Conservation (phyloP, 2,329 filamentous ascomycete genomes). For the Stagonosporopsis chrysanthemi region DNA sequence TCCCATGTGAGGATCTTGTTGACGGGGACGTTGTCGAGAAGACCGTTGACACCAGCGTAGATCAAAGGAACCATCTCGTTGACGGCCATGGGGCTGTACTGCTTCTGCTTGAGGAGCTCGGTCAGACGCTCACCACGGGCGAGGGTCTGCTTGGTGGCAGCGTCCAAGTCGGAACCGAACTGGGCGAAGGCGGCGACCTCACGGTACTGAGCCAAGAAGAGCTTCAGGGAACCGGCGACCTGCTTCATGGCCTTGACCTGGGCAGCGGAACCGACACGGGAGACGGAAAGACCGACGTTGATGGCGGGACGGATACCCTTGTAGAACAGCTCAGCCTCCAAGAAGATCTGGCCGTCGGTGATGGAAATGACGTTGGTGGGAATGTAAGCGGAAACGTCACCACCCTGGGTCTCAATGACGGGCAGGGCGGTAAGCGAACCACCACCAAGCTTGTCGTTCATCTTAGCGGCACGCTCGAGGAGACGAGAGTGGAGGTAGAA, state of each 20-base stretch:
- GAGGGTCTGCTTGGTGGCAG: slow-evolving; percentile 98
- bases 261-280: slow-evolving; percentile 98
- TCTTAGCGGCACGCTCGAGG: slow-evolving; percentile 98
- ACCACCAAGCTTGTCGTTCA: slow-evolving; percentile 93
- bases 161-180: slow-evolving; percentile 99
- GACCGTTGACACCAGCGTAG: slow-evolving; percentile 98
- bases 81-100: slow-evolving; percentile 98
- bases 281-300: slow-evolving; percentile 99
- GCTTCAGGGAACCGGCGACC: slow-evolving; percentile 98
- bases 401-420: slow-evolving; percentile 96
- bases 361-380: slow-evolving; percentile 99
- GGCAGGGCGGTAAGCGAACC: slow-evolving; percentile 97
- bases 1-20: slow-evolving; percentile 93
- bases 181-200: slow-evolving; percentile 99
- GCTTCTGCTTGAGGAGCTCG: slow-evolving; percentile 99
- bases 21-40: slow-evolving; percentile 88
- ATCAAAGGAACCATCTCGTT: slow-evolving; percentile 99
- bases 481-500: slow-evolving; percentile 71
- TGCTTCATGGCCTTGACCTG: slow-evolving; percentile 99
- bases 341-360: slow-evolving; percentile 99
- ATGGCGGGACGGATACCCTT: slow-evolving; percentile 99
- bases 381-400: slow-evolving; percentile 99
- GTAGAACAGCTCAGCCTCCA: slow-evolving; percentile 99
- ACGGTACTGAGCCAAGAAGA: slow-evolving; percentile 99
- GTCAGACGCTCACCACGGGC: slow-evolving; percentile 98